Conservation (phyloP, 2,329 filamentous ascomycete species). For the Dothidotthia symphoricarpi region DNA sequence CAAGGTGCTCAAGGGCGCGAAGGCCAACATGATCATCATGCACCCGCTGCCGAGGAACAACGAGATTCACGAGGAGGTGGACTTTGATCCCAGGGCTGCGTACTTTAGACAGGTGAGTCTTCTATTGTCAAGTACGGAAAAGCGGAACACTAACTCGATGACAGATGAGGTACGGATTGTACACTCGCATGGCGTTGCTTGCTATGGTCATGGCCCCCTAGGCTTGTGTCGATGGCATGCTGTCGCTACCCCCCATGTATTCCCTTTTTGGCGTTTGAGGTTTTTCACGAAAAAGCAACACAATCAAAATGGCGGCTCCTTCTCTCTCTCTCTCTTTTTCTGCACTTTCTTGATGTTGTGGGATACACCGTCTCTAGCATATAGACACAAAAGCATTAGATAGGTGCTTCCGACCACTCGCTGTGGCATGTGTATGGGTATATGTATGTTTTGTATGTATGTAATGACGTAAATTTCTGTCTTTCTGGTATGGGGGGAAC, state of each 20-base stretch:
- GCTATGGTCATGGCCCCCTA: constrained; percentile 78
- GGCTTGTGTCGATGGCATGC: constrained; percentile 10
- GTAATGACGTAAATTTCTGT: constrained; percentile 11
- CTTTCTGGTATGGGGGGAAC: constrained; percentile 21
- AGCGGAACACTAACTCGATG: constrained; percentile 44
- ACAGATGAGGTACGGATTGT: constrained; percentile 96
- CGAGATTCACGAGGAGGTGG: constrained; percentile 92
- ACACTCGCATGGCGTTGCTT: constrained; percentile 95
- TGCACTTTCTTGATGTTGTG: not conserved
- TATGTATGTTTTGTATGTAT: constrained; percentile 23
- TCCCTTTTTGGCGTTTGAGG: constrained; percentile 9
- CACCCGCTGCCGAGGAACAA: constrained; percentile 92
- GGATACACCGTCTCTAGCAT: constrained; percentile 9
- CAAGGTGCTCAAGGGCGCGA: constrained; percentile 82
- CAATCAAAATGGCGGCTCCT: constrained; percentile 11
- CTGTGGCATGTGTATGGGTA: constrained; percentile 3
- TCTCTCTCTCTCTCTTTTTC: constrained; percentile 5
- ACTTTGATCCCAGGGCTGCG: constrained; percentile 93
- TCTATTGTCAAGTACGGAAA: not conserved
- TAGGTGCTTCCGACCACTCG: constrained; percentile 11
- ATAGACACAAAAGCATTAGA: constrained; percentile 20
- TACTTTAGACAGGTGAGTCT: constrained; percentile 95
- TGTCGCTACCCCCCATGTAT: constrained; percentile 3
- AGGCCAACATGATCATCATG: constrained; percentile 90
- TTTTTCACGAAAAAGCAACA: constrained; percentile 8